Base-by-base conservation (phyloP, 139 green algal genomes). In the Diplosphaera chodatii region DNA sequence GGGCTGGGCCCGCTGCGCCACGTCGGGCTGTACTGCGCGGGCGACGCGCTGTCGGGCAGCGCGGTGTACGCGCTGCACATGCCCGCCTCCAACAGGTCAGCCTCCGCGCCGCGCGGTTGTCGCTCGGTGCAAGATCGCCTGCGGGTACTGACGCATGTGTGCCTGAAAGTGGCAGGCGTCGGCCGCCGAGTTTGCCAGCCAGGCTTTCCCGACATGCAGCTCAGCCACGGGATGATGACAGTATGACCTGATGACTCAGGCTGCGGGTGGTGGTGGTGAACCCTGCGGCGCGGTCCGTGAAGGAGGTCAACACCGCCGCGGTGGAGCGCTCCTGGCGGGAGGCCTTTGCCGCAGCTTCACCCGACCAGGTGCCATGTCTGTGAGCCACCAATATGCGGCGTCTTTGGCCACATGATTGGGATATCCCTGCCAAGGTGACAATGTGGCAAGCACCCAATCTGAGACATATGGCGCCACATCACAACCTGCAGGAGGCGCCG, bases 21-120 rank as follows among this genome's bases (percentile, higher is more conserved):
- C 79, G 62, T 93, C 32, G 69, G 69, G 27, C 79, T 97, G 29
- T 92, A 91, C 71, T 71, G 83, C n/a, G 84, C 79, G 8, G 66
- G 56, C 0, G 87, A 91, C 66, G 30, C 33, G 56, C 66, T 34
- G 8, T 70, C 74, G 18, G 77, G 76, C 16, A 78, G 84, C 1
- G 84, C 65, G 21, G 63, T 94, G 29, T 89, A 80, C 59, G 78
- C 64, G 18, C 66, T 96, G 68, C 76, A 89, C 48, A 55, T 91
- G 31, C 83, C 86, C 13, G 71, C 78, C 0, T 67, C 81, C 4
- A 56, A 67, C 8, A 78, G 71, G 71, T 70, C 10, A 4, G 31
- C 62, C 13, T 15, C 4, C 13, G 37, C 13, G 37, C 37, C 8
- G 13, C 37, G 37, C 10, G 10, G 37, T 48, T 48, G 8, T 48